Evolutionary conservation across 495 filamentous ascomycete species (phyloP), one percentile per base, ranked within the genome.

Genomic region (Cetradonia linearis): DNA sequence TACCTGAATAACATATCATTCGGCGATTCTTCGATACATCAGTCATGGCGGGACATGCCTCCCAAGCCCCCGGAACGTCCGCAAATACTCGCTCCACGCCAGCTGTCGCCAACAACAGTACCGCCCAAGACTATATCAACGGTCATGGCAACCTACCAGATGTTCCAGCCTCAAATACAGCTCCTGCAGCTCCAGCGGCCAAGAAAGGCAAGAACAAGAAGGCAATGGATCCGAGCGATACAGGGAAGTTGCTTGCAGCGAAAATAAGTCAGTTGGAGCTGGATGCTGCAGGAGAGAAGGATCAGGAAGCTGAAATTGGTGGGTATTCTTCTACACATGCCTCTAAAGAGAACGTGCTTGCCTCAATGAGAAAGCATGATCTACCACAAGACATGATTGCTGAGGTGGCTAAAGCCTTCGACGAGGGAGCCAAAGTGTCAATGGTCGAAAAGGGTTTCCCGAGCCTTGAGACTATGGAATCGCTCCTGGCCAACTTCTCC

Each of bases 221-320:
- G 72, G 70, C 80, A 33, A 73, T 86, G 34, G 91, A 95, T 70
- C 85, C 88, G 42, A 86, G 79, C 65, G 90, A 96, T 66, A 88
- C 89, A 13, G 87, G 86, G 42, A 96, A 96, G 74, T 79, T 95
- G 59, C 80, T 98, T 53, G 86, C 89, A 31, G 89, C 90, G 33
- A 91, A 92, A 72, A 96, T 98, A 65, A 92, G 91, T 28, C 94
- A 97, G 76, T 74, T 98, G 64, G 93, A 98, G 71, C 84, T 86
- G 40, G 90, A 96, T 78, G 85, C 86, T 55, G 90, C 90, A 27
- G 88, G 88, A 56, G 91, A 96, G 65, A 95, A 93, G 74, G 91
- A 96, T 63, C 88, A 96, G 72, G 91, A 96, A 70, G 84, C 83
- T 60, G 93, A 96, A 76, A 96, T 98, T 71, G 93, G 91, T 96